Evolutionary conservation across 202 grass and related monocot species (phyloP).

Genomic region (Setaria viridis): DNA sequence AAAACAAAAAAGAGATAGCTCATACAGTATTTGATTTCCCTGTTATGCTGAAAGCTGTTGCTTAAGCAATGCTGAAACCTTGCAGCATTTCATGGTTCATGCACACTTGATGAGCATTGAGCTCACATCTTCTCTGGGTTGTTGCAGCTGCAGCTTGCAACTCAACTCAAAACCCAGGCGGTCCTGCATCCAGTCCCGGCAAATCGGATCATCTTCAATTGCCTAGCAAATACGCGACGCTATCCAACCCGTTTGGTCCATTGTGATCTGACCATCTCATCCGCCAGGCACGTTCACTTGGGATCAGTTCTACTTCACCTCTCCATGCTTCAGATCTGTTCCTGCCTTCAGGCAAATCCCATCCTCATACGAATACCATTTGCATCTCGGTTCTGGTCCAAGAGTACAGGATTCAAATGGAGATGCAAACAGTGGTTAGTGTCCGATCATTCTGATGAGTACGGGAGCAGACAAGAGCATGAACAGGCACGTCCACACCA

Average conservation of each 20-base stretch:
- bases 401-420: background rate
- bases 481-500: background rate
- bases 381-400: too few relatives aligned
- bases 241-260: background rate
- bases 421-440: background rate
- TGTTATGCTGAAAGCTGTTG: background rate
- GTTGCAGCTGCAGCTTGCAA: background rate
- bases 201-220: constrained; percentile 18
- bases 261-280: background rate
- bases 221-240: background rate
- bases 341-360: background rate
- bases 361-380: too few relatives aligned
- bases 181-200: constrained; percentile 6
- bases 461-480: background rate
- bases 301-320: background rate
- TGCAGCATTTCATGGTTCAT: constrained; percentile 25
- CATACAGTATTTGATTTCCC: background rate
- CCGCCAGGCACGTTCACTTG: background rate
- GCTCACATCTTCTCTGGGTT: background rate
- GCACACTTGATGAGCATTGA: constrained; percentile 32
- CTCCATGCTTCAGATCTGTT: background rate
- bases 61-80: background rate
- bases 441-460: background rate
- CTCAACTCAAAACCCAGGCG: background rate
- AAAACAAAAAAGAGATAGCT: background rate